Conservation (phyloP, 2,329 filamentous ascomycete species). For the Epichloe hybrida region DNA sequence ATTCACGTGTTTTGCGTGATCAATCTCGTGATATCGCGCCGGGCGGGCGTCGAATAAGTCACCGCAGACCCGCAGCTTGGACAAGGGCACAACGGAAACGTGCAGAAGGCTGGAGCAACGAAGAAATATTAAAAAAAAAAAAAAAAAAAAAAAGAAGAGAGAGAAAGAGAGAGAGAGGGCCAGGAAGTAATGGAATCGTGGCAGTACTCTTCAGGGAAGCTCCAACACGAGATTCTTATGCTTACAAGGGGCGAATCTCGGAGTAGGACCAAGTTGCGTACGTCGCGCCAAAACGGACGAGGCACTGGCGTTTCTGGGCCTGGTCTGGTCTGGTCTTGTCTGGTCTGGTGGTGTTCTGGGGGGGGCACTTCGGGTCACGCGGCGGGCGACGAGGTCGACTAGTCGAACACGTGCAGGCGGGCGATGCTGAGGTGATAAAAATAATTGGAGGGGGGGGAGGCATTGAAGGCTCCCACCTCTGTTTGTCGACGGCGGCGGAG, state of each 20-base stretch:
- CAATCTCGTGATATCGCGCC: conserved; percentile 36
- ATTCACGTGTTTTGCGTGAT: conserved; percentile 33
- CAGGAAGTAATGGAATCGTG: background rate
- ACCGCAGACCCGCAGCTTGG: conserved; percentile 9
- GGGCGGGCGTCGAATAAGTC: conserved; percentile 17
- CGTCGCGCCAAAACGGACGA: conserved; percentile 1
- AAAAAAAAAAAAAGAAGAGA: conserved; percentile 4
- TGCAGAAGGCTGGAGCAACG: background rate
- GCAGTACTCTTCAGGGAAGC: background rate
- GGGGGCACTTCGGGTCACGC: conserved; percentile 7
- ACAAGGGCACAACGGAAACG: conserved; percentile 1
- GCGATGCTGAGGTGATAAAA: conserved; percentile 4
- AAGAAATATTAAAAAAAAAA: background rate
- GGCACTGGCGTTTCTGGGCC: conserved; percentile 1
- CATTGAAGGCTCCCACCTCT: background rate
- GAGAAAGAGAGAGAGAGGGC: background rate
- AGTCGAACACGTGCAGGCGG: conserved; percentile 9
- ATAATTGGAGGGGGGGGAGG: background rate
- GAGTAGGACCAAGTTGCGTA: conserved; percentile 4
- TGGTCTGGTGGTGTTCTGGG: background rate
- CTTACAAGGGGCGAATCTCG: conserved; percentile 9
- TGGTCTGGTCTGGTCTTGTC: background rate
- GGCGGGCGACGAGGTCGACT: conserved; percentile 6
- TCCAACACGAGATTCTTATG: conserved; percentile 13
- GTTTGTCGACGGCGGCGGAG: background rate